Conservation (phyloP, 805 yeast species). For the Saturnispora silvae region DNA sequence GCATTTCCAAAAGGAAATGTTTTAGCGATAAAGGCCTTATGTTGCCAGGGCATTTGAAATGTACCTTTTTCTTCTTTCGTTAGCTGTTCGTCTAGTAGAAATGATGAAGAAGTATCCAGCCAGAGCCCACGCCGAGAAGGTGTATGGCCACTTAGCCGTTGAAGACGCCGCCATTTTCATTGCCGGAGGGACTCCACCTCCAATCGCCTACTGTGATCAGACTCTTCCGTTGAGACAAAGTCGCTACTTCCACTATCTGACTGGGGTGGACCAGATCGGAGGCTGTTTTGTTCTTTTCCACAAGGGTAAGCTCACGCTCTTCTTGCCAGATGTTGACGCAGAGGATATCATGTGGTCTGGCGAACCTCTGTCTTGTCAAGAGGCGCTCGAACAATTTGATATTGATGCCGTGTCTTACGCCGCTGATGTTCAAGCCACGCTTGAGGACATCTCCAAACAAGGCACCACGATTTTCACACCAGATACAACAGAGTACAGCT, state of each 20-base stretch:
- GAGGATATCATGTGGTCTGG: constrained; percentile 98
- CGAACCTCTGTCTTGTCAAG: constrained; percentile 56
- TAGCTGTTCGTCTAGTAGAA: too few relatives aligned
- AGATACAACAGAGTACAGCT: constrained; percentile 40
- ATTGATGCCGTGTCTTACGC: constrained; percentile 72
- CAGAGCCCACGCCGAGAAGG: constrained; percentile 57
- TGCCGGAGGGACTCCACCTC: constrained; percentile 48
- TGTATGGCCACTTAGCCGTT: constrained; percentile 25
- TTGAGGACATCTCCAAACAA: constrained; percentile 14
- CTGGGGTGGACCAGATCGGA: constrained; percentile 69
- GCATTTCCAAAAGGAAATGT: too few relatives aligned
- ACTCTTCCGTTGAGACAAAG: constrained; percentile 74
- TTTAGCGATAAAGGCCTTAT: too few relatives aligned
- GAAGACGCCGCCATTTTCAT: constrained; percentile 34
- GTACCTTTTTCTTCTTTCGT: too few relatives aligned
- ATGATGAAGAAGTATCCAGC: constrained; percentile 65
- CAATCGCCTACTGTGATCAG: constrained; percentile 72
- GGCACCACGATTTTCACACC: constrained; percentile 37
- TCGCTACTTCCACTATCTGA: constrained; percentile 77
- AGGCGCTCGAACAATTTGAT: constrained; percentile 58
- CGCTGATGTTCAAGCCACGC: constrained; percentile 32
- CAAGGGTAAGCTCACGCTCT: constrained; percentile 52
- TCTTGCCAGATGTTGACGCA: constrained; percentile 70
- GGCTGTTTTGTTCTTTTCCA: constrained; percentile 62
- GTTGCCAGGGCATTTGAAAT: too few relatives aligned